Conservation (phyloP, 441 rosid genomes). For the Melastoma candidum region DNA sequence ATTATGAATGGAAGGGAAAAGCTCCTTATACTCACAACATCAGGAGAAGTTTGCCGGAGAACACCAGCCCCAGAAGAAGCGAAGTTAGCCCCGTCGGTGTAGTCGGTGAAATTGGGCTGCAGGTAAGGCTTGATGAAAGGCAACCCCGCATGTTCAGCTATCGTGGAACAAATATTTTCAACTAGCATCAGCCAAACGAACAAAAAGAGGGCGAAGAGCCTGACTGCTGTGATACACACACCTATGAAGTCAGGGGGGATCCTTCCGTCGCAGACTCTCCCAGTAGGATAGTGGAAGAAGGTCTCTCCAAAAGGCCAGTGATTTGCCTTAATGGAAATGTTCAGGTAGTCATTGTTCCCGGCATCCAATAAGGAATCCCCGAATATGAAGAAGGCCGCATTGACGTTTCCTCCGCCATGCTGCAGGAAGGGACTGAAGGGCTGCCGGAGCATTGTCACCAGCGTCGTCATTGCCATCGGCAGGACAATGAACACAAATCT, state of each 20-base stretch:
- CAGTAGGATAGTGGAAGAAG: not conserved
- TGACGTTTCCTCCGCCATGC: too few relatives aligned
- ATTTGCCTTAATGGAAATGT: not conserved
- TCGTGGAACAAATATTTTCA: not conserved
- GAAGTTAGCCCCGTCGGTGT: conserved; percentile 18
- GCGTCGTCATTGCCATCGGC: too few relatives aligned
- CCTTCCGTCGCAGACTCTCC: not conserved
- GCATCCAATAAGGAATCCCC: conserved; percentile 2
- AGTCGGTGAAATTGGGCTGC: conserved; percentile 11
- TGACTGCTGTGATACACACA: too few relatives aligned
- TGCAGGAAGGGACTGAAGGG: too few relatives aligned
- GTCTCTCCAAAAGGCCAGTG: conserved; percentile 1
- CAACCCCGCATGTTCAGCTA: conserved; percentile 11
- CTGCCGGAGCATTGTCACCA: too few relatives aligned
- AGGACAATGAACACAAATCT: too few relatives aligned
- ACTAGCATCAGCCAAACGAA: too few relatives aligned
- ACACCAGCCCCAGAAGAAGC: conserved; percentile 17
- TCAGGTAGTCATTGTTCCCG: not conserved
- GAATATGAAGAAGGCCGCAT: not conserved
- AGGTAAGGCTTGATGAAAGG: conserved; percentile 14
- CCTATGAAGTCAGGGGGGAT: conserved; percentile 1
- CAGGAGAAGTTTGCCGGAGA: not conserved
- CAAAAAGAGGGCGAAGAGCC: too few relatives aligned
- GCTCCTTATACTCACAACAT: not conserved
- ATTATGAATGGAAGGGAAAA: too few relatives aligned